These are phyloP conservation scores for Capsicum pubescens DNA, from an alignment of 257 asterid species.

Conservation along the genomic window DNA sequence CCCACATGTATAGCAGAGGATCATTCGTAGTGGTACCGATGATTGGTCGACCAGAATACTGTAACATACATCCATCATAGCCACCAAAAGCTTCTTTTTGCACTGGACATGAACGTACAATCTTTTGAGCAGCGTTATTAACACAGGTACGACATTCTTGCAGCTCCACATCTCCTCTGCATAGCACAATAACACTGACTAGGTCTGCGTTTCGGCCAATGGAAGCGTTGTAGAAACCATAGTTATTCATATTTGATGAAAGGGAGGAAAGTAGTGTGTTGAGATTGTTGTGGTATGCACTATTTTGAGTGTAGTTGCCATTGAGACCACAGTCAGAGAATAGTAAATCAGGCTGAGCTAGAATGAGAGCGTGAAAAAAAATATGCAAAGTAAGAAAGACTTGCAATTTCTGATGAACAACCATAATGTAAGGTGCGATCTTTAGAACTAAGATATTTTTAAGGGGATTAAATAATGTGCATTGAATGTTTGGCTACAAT, in stretches of 20 bases:
- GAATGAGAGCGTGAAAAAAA: background rate
- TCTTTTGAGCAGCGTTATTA: background rate
- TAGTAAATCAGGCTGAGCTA: background rate
- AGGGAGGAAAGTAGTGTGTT: background rate
- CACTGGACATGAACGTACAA: constrained; percentile 32
- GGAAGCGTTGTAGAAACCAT: constrained; percentile 41
- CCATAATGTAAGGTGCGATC: background rate
- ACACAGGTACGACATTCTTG: constrained; percentile 40
- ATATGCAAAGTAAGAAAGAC: background rate
- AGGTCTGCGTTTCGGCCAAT: constrained; percentile 25
- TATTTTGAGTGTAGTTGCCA: background rate
- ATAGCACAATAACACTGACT: constrained; percentile 38
- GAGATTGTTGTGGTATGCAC: background rate
- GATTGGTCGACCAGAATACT: constrained; percentile 33
- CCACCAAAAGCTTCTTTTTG: constrained; percentile 34
- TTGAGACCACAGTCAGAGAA: background rate
- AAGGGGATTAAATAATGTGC: too few relatives aligned
- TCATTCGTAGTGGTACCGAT: background rate
- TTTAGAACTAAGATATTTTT: background rate
- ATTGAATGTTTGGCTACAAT: background rate
- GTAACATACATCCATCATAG: constrained; percentile 35
- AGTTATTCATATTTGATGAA: background rate
- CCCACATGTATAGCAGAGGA: background rate
- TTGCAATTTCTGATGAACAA: background rate
- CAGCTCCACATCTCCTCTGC: constrained; percentile 42